Evolutionary conservation across 2,329 filamentous ascomycete genomes (phyloP), one percentile per base, ranked within the genome.

Genomic region (Lasiodiplodia gonubiensis): DNA sequence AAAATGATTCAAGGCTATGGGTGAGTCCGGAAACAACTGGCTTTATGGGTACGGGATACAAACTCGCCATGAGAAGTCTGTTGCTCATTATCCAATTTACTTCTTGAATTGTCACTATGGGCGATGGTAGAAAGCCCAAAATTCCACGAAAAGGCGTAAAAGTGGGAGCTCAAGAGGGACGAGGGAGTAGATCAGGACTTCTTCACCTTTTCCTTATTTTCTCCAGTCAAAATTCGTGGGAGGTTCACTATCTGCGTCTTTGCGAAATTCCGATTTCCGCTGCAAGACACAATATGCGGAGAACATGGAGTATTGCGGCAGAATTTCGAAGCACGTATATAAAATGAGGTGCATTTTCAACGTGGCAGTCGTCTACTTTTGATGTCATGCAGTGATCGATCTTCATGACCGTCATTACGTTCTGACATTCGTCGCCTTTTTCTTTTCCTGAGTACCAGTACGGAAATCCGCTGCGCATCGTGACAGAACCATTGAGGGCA

Each of bases 181-280:
- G 21, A 10, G 6, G 21, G 35, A 33, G n/a, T 48, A 33, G 16
- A 49, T 18, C 6, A 5, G 35, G 37, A 6, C 6, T 33, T 57
- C 16, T 46, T 27, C 33, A 46, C 23, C 18, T 23, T 49, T 23
- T 25, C 39, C 39, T 48, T 49, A 48, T 42, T 30, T 59, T 37
- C 35, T 61, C 30, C 21, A 5, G 39, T 18, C 18, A 30, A 48
- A 25, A 16, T 30, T 12, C 37, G 25, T 33, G 23, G 23, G 14
- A 21, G 39, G 21, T 25, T 60, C 14, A 48, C 30, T 21, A 60
- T 60, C 25, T 60, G 55, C 39, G 39, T 60, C 55, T 60, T 55
- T 60, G 55, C 23, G 39, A n/a, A n/a, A 39, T 21, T n/a, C 14
- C 18, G 27, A 11, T 48, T 21, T 16, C 5, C 7, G 37, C 25